Evolutionary conservation across 2,329 filamentous ascomycete genomes (phyloP).

Genomic region (Cryoendolithus antarcticus): DNA sequence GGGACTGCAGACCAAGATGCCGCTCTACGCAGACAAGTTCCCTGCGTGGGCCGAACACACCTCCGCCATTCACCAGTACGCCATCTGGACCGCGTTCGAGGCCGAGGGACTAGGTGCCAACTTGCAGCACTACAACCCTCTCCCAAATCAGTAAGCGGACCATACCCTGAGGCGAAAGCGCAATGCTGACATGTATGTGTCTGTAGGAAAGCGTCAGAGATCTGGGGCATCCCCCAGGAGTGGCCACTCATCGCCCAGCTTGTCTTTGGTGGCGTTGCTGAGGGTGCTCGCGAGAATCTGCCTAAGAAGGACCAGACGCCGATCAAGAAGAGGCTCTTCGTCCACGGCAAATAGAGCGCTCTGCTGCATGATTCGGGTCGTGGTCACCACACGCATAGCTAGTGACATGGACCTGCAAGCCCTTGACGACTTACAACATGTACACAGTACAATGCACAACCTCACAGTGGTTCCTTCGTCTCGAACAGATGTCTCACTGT

Average conservation of each 20-base stretch:
- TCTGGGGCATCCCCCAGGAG: slow-evolving; percentile 57
- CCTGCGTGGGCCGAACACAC: slow-evolving; percentile 63
- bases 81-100: slow-evolving; percentile 19
- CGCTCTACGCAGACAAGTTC: slow-evolving; percentile 69
- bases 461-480: too few species aligned
- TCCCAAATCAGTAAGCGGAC: slow-evolving; percentile 49
- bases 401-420: too few species aligned
- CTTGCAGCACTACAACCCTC: slow-evolving; percentile 22
- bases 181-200: too few species aligned
- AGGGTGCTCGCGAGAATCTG: slow-evolving; percentile 32
- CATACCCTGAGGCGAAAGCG: too few species aligned
- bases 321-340: slow-evolving; percentile 17
- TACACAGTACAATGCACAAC: too few species aligned
- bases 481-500: too few species aligned
- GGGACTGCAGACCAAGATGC: slow-evolving; percentile 54
- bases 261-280: slow-evolving; percentile 48
- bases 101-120: slow-evolving; percentile 19
- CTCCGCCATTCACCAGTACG: slow-evolving; percentile 37
- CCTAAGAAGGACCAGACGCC: slow-evolving; percentile 16
- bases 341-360: slow-evolving; percentile 13
- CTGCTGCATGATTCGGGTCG: too few species aligned
- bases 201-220: slow-evolving; percentile 43
- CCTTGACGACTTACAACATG: too few species aligned
- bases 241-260: slow-evolving; percentile 77
- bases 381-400: too few species aligned